Base-by-base conservation (phyloP, 2,329 filamentous ascomycete genomes). In the Xylaria hypoxylon region DNA sequence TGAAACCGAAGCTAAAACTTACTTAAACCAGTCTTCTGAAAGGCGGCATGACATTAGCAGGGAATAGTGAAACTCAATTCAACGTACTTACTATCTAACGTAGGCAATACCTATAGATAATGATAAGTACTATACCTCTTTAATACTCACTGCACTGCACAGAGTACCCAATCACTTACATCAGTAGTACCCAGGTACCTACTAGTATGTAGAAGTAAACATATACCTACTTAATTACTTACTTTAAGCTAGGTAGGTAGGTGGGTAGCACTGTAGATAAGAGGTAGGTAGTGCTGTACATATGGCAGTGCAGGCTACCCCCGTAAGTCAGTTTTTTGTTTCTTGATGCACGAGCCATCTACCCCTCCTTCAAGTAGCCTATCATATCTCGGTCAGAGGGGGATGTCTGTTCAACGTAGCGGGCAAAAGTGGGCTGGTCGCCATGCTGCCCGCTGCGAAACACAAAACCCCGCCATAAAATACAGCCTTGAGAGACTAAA, bases 381-480 rank as follows among this genome's bases (percentile, higher is more conserved):
- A 68, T 68, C 63, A 68, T 24, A 53, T 65, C 50, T 51, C 57
- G 40, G 28, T 13, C 17, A 59, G 58, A 59, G 53, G 52, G 52
- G 57, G 55, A 56, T 50, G 55, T 65, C 53, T 56, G 50, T 51
- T 59, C 42, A 52, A 63, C 56, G 42, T 65, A 68, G 63, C 62
- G 65, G 68, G 66, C 65, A 67, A 59, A 66, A 66, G 68, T 64
- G 65, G 65, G 58, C 35, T 62, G 45, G 52, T 17, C 31, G 33
- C 28, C 31, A 13, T 38, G n/a, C 38, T 40, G 44, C 33, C 50
- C 50, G 60, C 67, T 59, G 33, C 69, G 62, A 74, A 67, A 73
- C 71, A 72, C 70, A 71, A 74, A 68, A 71, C 73, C 73, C 73
- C 73, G 72, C 73, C 73, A 74, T 73, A 59, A 61, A 70, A 56